Base-by-base conservation (phyloP, 345 rosid species). In the Pseudoturritis turrita region DNA sequence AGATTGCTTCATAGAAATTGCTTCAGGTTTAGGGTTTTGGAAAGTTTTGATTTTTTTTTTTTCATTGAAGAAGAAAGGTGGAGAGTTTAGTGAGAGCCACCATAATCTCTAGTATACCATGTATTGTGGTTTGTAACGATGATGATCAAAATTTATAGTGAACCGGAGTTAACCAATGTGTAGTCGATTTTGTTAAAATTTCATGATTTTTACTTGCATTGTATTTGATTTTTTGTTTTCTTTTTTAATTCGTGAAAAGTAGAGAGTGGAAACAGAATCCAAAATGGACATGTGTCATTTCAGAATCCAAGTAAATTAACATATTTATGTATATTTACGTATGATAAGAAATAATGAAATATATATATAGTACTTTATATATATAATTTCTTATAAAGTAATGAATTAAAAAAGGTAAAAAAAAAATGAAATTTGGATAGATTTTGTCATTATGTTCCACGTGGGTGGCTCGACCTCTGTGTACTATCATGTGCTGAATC, bases 401-500 rank as follows among this genome's bases (percentile, higher is more conserved):
- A 39, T n/a, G 21, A 60, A 25, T 17, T 29, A 43, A 12, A 72
- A 31, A 21, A 18, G 51, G 12, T 3, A 28, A 7, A 21, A 23
- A 6, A 19, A 15, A 19, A 18, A 8, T 4, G 12, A 39, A 40
- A 29, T 2, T 15, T 41, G 40, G 21, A 41, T 36, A 22, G 69
- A 68, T 68, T 53, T 61, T 75, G 74, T 75, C 70, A 68, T 51
- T 62, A 68, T 68, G 51, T 75, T 68, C 74, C 74, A 75, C 74
- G 74, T 75, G 74, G 79, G 68, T 68, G 63, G 68, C 78, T 59
- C 73, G 78, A 59, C 61, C 64, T 54, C 71, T 73, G 65, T 65
- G 59, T 73, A 64, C 51, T 29, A 56, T 65, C 78, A 68, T 68
- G 69, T 68, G 74, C 74, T 68, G 69, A 75, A 75, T 75, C 74